A percentile compares a stretch with the other conserved stretches of the same genome.
Conservation (phyloP, 495 filamentous ascomycete genomes). For the Penicillium canariense region DNA sequence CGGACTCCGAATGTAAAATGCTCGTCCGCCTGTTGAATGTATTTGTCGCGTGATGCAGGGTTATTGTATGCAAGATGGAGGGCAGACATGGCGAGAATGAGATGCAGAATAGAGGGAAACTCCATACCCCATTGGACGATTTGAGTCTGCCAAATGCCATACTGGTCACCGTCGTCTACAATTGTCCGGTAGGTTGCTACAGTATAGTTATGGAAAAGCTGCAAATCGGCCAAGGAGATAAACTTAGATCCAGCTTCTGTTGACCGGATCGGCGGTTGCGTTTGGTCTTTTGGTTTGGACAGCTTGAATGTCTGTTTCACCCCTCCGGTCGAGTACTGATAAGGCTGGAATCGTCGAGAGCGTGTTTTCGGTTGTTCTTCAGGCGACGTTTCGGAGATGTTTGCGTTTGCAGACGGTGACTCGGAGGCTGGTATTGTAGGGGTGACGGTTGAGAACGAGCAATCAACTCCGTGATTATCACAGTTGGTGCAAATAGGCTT, state of each 20-base stretch:
- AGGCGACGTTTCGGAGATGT: neutral
- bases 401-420: neutral
- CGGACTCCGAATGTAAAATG: slow-evolving; percentile 48
- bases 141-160: slow-evolving; percentile 37
- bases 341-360: slow-evolving; percentile 25
- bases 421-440: slow-evolving; percentile 5
- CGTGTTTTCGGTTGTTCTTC: neutral
- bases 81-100: slow-evolving; percentile 43
- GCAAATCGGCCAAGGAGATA: slow-evolving; percentile 34
- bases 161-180: slow-evolving; percentile 18
- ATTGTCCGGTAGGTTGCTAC: slow-evolving; percentile 35
- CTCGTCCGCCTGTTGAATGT: slow-evolving; percentile 37
- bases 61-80: slow-evolving; percentile 42
- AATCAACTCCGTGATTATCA: slow-evolving; percentile 26
- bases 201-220: slow-evolving; percentile 40
- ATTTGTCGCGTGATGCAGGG: slow-evolving; percentile 27
- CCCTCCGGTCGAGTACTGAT: slow-evolving; percentile 19
- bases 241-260: slow-evolving; percentile 10
- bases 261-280: neutral
- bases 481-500: slow-evolving; percentile 34
- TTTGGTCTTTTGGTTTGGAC: neutral
- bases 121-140: slow-evolving; percentile 42
- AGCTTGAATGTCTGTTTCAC: slow-evolving; percentile 13
- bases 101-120: slow-evolving; percentile 46
- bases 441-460: slow-evolving; percentile 18